Conservation (phyloP, 768 basidiomycete genomes). For the Suillus subalutaceus region DNA sequence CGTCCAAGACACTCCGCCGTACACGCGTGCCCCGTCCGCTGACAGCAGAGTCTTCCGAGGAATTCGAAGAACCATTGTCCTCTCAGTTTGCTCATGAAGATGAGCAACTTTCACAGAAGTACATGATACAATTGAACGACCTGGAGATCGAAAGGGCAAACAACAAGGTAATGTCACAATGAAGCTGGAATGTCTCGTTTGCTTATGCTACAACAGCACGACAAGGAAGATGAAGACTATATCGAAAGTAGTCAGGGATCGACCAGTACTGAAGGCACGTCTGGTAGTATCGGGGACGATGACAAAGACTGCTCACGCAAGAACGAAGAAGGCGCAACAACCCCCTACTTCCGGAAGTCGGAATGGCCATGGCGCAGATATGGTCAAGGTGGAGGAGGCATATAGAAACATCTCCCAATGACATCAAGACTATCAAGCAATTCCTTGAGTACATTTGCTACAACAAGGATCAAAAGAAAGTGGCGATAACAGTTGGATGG, state of each 20-base stretch:
- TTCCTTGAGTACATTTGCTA: neutral
- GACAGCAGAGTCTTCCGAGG: conserved; percentile 16
- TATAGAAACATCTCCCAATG: neutral
- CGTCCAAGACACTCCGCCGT: neutral
- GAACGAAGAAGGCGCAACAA: neutral
- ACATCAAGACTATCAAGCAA: too few species aligned
- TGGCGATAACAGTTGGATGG: neutral
- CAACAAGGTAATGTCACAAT: conserved; percentile 8
- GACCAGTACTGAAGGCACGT: neutral
- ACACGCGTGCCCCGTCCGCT: conserved; percentile 14
- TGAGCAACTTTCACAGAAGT: conserved; percentile 8
- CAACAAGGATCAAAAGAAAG: neutral
- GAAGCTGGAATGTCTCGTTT: neutral
- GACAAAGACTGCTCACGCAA: neutral
- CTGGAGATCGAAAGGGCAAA: conserved; percentile 12
- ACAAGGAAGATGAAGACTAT: conserved; percentile 16
- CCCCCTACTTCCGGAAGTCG: neutral
- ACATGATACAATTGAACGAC: conserved; percentile 13
- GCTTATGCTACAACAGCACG: conserved; percentile 8
- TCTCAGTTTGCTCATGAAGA: conserved; percentile 18
- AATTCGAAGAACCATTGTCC: conserved; percentile 10
- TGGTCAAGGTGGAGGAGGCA: conserved; percentile 1
- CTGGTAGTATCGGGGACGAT: neutral
- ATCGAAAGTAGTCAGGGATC: neutral
- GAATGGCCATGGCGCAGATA: neutral